A percentile compares a stretch with the other conserved stretches of the same genome.
Conservation (phyloP, 1,139 yeast species). For the Hemisphaericaspora lyxosophila region DNA sequence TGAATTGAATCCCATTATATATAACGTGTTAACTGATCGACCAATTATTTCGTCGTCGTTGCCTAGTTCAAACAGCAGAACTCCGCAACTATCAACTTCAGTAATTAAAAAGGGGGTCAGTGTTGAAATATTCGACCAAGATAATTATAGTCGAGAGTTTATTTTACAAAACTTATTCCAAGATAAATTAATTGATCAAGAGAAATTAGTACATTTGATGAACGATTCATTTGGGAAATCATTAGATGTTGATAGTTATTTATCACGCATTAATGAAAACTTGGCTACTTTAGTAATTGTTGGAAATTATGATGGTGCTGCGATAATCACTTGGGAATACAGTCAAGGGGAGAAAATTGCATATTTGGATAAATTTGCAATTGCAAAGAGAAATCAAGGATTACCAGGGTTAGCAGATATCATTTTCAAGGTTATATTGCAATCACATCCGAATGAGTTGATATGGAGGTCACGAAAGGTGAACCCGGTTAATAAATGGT, state of each 20-base stretch:
- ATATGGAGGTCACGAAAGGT: slow-evolving; percentile 85
- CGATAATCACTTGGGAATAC: slow-evolving; percentile 79
- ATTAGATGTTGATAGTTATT: slow-evolving; percentile 64
- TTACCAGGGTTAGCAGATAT: slow-evolving; percentile 92
- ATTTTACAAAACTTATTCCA: slow-evolving; percentile 45
- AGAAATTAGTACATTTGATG: slow-evolving; percentile 57
- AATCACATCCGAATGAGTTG: slow-evolving; percentile 68
- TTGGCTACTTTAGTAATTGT: slow-evolving; percentile 80
- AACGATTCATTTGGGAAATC: slow-evolving; percentile 77
- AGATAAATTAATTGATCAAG: slow-evolving; percentile 54
- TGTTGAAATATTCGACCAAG: slow-evolving; percentile 50
- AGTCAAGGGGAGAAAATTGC: slow-evolving; percentile 38
- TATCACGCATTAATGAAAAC: slow-evolving; percentile 59
- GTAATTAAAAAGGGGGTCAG: slow-evolving; percentile 76
- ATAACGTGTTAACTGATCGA: slow-evolving; percentile 86
- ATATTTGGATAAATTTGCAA: slow-evolving; percentile 92
- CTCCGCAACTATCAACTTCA: slow-evolving; percentile 73
- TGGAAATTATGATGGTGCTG: slow-evolving; percentile 96
- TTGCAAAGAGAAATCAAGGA: slow-evolving; percentile 79
- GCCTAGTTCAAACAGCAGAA: slow-evolving; percentile 67
- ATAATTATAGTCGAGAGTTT: slow-evolving; percentile 32
- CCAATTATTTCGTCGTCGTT: slow-evolving; percentile 91
- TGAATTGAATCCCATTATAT: slow-evolving; percentile 74
- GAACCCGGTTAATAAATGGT: slow-evolving; percentile 97
- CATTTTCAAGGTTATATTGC: slow-evolving; percentile 76